Conservation (phyloP, 176 grass and related monocot genomes). For the barley (Hordeum vulgare) region MorexV3_pseudomolecules_assembly NC_058519.1:512581065-512581564, state of each 20-base stretch:
- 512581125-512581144: not conserved
- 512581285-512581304: not conserved
- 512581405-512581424: too few relatives aligned
- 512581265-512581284: not conserved
- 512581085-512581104: slow-evolving; percentile 4
- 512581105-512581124: not conserved
- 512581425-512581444: too few relatives aligned
- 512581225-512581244: not conserved
- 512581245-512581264: not conserved
- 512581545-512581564: too few relatives aligned
- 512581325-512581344: not conserved
- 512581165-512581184: not conserved
- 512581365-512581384: not conserved
- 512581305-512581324: not conserved
- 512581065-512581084: slow-evolving; percentile 39
- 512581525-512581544: too few relatives aligned
- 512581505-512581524: too few relatives aligned
- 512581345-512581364: not conserved
- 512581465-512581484: too few relatives aligned
- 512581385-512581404: too few relatives aligned
- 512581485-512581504: too few relatives aligned
- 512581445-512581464: too few relatives aligned
- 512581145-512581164: not conserved
- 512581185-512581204: not conserved
- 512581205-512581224: too few relatives aligned